Conservation (phyloP, 371 early-diverging fungal genomes). For the Mucor irregularis region DNA sequence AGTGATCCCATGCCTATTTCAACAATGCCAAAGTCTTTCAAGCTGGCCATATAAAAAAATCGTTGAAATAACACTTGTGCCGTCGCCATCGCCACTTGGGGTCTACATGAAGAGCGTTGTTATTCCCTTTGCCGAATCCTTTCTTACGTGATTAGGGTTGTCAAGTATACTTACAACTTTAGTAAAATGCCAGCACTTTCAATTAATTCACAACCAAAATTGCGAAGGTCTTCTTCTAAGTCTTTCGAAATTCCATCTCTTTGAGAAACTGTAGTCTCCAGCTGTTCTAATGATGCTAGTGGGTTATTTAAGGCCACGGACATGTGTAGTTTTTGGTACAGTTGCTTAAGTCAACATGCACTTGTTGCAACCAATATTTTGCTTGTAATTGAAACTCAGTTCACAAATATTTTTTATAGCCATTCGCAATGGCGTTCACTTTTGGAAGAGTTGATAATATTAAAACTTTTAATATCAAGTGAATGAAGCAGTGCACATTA, state of each 20-base stretch:
- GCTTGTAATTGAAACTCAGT: no score
- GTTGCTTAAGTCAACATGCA: no score
- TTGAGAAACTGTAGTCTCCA: conserved; percentile 67
- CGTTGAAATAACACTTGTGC: conserved; percentile 93
- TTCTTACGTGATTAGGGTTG: no score
- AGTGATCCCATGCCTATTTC: conserved; percentile 84
- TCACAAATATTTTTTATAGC: no score
- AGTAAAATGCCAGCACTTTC: conserved; percentile 85
- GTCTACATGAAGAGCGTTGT: conserved; percentile 57
- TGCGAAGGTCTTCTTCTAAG: conserved; percentile 74
- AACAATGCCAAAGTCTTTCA: conserved; percentile 68
- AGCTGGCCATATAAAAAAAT: conserved; percentile 83
- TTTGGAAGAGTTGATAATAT: no score
- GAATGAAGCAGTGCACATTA: no score
- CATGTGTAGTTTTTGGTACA: conserved; percentile 15
- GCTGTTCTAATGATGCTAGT: conserved; percentile 68
- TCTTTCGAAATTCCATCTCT: conserved; percentile 67
- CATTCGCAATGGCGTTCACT: no score
- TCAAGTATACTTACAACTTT: conserved; percentile 73
- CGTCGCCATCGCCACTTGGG: conserved; percentile 94
- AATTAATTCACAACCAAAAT: conserved; percentile 81
- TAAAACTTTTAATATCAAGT: no score
- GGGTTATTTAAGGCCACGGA: conserved; percentile 68
- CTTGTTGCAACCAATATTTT: no score
- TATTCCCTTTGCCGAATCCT: no score